Evolutionary conservation across 345 rosid genomes (phyloP).

Genomic region (Acer negundo): DNA sequence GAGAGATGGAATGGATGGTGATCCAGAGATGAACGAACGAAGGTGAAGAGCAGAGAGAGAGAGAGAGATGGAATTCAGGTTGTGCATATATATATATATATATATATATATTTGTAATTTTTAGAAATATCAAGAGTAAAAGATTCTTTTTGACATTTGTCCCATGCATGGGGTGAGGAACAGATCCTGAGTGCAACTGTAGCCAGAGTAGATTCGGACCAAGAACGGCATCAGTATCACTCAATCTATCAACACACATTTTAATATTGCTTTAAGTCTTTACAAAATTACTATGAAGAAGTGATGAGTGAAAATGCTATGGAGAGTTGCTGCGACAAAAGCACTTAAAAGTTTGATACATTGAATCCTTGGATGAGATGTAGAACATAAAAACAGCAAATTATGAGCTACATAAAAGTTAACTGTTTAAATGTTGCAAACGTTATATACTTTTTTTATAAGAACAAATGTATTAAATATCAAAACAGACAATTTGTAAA

Average conservation of each 20-base stretch:
- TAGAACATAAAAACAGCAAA: not conserved
- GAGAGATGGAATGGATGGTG: no score
- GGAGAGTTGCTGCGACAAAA: not conserved
- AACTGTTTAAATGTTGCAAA: not conserved
- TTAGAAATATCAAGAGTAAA: no score
- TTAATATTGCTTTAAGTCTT: not conserved
- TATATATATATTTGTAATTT: no score
- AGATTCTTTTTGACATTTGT: no score
- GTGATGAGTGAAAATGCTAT: not conserved
- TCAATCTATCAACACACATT: not conserved
- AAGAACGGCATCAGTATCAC: conserved; percentile 9
- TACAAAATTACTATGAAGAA: not conserved
- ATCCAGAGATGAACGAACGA: no score
- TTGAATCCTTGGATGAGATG: not conserved
- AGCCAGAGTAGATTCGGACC: conserved; percentile 71
- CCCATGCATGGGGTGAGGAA: conserved; percentile 89
- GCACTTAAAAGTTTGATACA: not conserved
- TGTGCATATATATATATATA: no score
- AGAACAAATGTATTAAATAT: not conserved
- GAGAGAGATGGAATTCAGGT: no score
- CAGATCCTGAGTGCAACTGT: conserved; percentile 97
- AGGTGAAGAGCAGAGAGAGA: no score
- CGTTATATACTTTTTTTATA: no score
- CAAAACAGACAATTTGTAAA: no score
- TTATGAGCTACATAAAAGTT: not conserved